These are phyloP conservation scores for Acanthamoeba pearcei DNA, from an alignment of 208 protist species.

Conservation along the genomic window DNA sequence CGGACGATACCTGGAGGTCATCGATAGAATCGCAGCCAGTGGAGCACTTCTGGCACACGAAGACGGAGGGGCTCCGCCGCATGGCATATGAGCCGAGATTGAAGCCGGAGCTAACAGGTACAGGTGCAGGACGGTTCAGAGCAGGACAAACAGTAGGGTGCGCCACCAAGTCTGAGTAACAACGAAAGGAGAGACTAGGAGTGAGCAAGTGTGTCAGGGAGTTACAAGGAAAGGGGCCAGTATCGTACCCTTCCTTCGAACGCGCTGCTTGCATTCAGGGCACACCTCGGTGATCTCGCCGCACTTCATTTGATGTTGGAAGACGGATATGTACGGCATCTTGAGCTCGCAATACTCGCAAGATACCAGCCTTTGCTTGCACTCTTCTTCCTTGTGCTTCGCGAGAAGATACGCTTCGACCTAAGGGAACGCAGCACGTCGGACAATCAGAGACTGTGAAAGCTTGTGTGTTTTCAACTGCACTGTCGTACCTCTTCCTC, in stretches of 20 bases:
- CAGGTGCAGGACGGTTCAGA: not conserved
- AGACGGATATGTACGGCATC: conserved; percentile 52
- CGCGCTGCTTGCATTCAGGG: conserved; percentile 40
- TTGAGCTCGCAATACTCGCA: conserved; percentile 71
- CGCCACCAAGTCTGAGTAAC: not conserved
- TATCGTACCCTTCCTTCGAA: conserved; percentile 36
- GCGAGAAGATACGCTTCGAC: conserved; percentile 43
- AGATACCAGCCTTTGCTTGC: conserved; percentile 12
- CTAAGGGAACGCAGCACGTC: not conserved
- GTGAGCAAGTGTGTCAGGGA: not conserved
- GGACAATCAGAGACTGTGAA: too few species aligned
- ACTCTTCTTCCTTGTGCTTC: conserved; percentile 52
- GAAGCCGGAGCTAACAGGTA: not conserved
- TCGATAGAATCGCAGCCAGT: conserved; percentile 12
- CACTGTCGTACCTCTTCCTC: conserved; percentile 18
- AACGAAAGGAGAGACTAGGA: not conserved
- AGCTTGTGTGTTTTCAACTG: too few species aligned
- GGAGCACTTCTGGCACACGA: conserved; percentile 43
- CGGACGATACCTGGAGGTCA: conserved; percentile 43
- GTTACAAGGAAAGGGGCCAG: not conserved
- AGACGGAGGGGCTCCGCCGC: conserved; percentile 12
- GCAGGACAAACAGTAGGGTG: conserved; percentile 22
- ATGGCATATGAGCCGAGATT: not conserved
- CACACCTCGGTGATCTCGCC: conserved; percentile 69
- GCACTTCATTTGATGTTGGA: conserved; percentile 61